phyloP scores from a whole-genome alignment of 2,329 filamentous ascomycete genomes.

The Aspergillus tubingensis region DNA sequence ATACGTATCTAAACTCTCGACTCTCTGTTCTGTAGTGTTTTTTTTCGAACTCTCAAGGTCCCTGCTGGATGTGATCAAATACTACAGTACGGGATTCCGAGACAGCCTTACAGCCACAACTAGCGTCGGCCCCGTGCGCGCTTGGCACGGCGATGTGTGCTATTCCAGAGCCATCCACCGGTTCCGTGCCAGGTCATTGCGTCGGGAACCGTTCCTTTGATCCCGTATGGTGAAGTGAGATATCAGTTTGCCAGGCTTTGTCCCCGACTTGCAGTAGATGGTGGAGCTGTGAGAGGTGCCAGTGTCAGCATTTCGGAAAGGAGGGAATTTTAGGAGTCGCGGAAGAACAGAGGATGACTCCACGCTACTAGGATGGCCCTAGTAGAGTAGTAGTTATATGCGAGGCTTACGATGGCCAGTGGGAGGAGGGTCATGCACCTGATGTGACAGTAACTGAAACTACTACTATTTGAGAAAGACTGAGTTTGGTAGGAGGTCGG shows the following conservation, averaged over 20 bases:
- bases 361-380: neutral
- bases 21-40: too few relatives aligned
- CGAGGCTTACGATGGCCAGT: neutral
- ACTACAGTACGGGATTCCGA: neutral
- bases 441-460: neutral
- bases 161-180: neutral
- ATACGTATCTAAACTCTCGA: too few relatives aligned
- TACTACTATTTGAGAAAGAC: neutral
- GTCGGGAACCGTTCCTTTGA: neutral
- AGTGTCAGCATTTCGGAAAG: neutral
- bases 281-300: too few relatives aligned
- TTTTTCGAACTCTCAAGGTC: neutral
- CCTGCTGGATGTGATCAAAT: neutral
- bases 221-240: neutral
- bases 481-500: neutral
- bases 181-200: neutral
- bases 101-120: neutral
- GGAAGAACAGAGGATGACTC: neutral
- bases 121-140: neutral
- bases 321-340: neutral
- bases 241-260: neutral
- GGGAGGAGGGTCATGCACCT: neutral
- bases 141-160: neutral
- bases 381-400: neutral
- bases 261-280: too few relatives aligned